phyloP scores from a whole-genome alignment of 2,329 filamentous ascomycete genomes.

The Pleurostoma richardsiae region DNA sequence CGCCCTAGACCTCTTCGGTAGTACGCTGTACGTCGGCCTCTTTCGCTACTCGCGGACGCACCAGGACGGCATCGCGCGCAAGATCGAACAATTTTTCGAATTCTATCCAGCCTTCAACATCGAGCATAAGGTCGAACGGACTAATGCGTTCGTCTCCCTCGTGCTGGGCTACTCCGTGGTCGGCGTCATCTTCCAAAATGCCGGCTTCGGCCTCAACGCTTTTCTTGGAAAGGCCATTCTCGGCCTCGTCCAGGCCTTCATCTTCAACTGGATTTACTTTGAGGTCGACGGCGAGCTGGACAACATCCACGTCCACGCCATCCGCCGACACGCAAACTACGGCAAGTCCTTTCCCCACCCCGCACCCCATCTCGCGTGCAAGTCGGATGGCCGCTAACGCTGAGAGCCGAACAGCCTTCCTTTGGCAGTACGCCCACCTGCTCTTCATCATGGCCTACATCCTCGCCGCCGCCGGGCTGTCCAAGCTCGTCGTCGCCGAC shows the following conservation, averaged over 20 bases:
- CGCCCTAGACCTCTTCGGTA: conserved; percentile 45
- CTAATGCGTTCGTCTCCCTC: conserved; percentile 58
- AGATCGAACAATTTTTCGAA: conserved; percentile 39
- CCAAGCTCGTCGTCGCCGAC: conserved; percentile 52
- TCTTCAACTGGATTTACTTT: conserved; percentile 61
- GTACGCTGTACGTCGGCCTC: conserved; percentile 34
- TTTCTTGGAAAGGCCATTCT: conserved; percentile 60
- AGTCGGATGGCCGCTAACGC: not conserved
- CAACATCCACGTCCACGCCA: conserved; percentile 55
- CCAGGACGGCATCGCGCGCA: conserved; percentile 13
- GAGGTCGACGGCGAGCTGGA: conserved; percentile 47
- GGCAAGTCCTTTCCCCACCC: conserved; percentile 22
- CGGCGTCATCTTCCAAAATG: conserved; percentile 54
- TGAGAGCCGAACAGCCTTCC: conserved; percentile 27
- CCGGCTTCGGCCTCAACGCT: conserved; percentile 47
- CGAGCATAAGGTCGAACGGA: conserved; percentile 61
- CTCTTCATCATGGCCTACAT: conserved; percentile 61
- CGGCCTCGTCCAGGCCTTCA: conserved; percentile 51
- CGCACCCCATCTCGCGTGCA: not conserved
- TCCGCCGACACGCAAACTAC: conserved; percentile 42
- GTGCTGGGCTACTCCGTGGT: conserved; percentile 63
- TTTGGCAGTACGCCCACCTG: conserved; percentile 53
- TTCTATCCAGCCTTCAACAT: conserved; percentile 60
- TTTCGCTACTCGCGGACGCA: conserved; percentile 21
- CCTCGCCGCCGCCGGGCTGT: conserved; percentile 52